Conservation (phyloP, 805 yeast species). For the Metschnikowia lochheadii region DNA sequence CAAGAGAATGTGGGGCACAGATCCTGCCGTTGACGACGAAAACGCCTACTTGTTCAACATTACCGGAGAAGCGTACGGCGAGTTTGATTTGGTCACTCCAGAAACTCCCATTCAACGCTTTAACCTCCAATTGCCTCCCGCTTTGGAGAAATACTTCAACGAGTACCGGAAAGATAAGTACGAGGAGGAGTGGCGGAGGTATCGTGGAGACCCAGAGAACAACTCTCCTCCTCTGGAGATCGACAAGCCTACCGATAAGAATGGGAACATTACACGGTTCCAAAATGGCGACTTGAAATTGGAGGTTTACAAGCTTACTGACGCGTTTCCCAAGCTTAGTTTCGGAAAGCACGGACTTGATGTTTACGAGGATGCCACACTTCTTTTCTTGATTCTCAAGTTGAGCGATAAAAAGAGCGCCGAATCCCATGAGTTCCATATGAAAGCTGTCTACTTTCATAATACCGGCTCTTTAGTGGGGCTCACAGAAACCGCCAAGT, state of each 20-base stretch:
- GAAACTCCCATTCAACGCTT: conserved; percentile 4
- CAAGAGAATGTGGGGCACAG: conserved; percentile 47
- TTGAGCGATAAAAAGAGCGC: conserved; percentile 45
- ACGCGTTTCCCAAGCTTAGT: conserved; percentile 23
- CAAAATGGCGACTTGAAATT: conserved; percentile 25
- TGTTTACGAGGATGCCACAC: conserved; percentile 29
- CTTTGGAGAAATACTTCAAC: conserved; percentile 28
- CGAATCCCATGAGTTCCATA: conserved; percentile 45
- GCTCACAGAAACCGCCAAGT: conserved; percentile 59
- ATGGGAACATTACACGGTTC: conserved; percentile 28
- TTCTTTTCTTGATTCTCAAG: conserved; percentile 26
- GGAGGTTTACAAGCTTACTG: conserved; percentile 19
- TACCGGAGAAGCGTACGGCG: conserved; percentile 46
- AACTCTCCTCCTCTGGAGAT: conserved; percentile 18
- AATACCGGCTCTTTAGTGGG: conserved; percentile 59
- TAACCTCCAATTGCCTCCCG: conserved; percentile 24
- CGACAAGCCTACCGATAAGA: conserved; percentile 10
- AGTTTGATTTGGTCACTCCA: conserved; percentile 23
- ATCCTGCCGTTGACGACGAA: conserved; percentile 8
- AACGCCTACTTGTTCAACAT: conserved; percentile 41
- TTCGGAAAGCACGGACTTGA: conserved; percentile 12
- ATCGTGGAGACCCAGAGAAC: conserved; percentile 25
- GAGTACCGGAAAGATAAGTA: conserved; percentile 21
- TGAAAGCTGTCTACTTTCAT: conserved; percentile 65
- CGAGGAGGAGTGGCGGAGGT: conserved; percentile 24